These are phyloP conservation scores for Fusarium coicis DNA, from an alignment of 2,329 filamentous ascomycete genomes.

Conservation along the genomic window DNA sequence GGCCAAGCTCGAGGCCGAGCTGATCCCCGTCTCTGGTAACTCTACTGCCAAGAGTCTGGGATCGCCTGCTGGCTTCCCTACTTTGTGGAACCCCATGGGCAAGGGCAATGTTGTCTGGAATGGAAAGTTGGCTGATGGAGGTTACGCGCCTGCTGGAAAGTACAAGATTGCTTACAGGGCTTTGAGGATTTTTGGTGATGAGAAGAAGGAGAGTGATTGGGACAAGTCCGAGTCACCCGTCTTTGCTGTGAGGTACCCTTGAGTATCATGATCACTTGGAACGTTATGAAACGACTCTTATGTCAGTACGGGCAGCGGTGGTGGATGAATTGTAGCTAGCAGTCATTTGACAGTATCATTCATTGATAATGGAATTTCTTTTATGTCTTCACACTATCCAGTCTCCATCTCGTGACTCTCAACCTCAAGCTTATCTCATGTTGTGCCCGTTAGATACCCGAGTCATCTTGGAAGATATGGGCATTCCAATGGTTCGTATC, in stretches of 20 bases:
- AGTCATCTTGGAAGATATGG: slow-evolving; percentile 12
- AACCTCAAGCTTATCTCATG: neutral
- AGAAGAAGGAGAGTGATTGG: slow-evolving; percentile 57
- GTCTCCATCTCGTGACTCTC: neutral
- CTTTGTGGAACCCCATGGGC: slow-evolving; percentile 45
- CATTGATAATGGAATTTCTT: neutral
- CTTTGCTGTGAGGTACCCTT: slow-evolving; percentile 58
- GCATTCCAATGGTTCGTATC: slow-evolving; percentile 7
- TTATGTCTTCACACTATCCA: neutral
- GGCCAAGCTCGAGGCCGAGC: slow-evolving; percentile 54
- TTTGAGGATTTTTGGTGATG: slow-evolving; percentile 62
- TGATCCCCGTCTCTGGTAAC: slow-evolving; percentile 51
- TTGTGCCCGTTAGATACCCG: neutral
- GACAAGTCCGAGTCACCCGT: slow-evolving; percentile 54
- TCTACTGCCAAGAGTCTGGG: slow-evolving; percentile 17
- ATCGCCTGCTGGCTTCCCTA: slow-evolving; percentile 49
- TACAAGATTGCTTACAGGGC: slow-evolving; percentile 63
- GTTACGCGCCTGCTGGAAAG: slow-evolving; percentile 58
- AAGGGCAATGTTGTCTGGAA: slow-evolving; percentile 51
- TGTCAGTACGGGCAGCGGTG: neutral
- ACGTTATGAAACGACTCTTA: neutral
- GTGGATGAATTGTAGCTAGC: neutral
- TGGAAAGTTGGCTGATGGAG: slow-evolving; percentile 58
- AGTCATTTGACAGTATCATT: neutral
- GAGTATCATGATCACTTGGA: neutral